Percentiles rank a stretch among this genome's conserved stretches.
Conservation (phyloP, 305 asterid genomes). For the Nicotiana rustica region DNA sequence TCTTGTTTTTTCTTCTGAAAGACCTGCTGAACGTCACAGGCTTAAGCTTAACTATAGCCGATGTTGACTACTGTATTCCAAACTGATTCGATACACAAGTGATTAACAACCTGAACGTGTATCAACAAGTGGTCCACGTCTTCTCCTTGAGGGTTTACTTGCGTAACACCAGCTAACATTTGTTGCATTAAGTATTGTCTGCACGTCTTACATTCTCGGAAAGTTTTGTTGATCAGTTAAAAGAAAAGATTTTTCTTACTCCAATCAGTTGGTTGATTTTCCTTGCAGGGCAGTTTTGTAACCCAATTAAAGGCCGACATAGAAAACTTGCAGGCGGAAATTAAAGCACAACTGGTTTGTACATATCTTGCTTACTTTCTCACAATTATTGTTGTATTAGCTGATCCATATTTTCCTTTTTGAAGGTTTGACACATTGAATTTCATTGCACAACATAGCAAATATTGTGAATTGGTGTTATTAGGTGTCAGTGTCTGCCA, state of each 20-base stretch:
- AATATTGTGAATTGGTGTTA: slow-evolving; percentile 7
- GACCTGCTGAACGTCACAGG: background rate
- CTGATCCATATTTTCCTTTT: background rate
- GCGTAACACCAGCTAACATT: slow-evolving; percentile 19
- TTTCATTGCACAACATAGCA: slow-evolving; percentile 23
- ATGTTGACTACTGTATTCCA: background rate
- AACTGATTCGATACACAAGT: background rate
- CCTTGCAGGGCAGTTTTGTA: slow-evolving; percentile 78
- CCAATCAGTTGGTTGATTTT: slow-evolving; percentile 29
- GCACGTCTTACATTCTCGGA: slow-evolving; percentile 12
- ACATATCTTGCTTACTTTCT: background rate
- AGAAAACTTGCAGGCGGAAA: slow-evolving; percentile 81
- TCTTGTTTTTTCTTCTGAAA: background rate
- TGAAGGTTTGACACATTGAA: background rate
- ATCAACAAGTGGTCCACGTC: background rate
- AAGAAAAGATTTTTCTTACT: background rate
- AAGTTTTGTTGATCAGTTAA: background rate
- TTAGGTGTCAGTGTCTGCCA: slow-evolving; percentile 2
- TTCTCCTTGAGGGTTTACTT: background rate
- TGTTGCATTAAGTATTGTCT: background rate
- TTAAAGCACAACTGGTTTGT: slow-evolving; percentile 84
- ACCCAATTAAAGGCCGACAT: slow-evolving; percentile 78
- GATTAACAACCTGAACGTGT: background rate
- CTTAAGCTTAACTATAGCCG: background rate
- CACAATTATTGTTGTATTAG: slow-evolving; percentile 11